Base-by-base conservation (phyloP, 768 basidiomycete genomes). In the Psilocybe cyanescens region DNA sequence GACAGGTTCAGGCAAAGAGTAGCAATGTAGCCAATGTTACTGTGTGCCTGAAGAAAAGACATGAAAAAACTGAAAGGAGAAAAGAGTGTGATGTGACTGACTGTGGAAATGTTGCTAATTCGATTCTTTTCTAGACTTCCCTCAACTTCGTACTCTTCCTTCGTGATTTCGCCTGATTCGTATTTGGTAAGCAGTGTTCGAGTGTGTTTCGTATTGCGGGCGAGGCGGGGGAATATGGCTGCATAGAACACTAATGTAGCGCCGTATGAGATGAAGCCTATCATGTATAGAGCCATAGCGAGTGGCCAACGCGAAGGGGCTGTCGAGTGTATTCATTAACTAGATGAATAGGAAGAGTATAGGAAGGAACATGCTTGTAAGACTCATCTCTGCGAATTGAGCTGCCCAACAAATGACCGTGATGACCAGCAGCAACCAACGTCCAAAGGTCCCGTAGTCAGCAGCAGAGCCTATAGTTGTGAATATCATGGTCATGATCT, bases 31-130 rank as follows among this genome's bases (percentile, higher is more conserved):
- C 92, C 91, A 39, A 92, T 79, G 62, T 92, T 91, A 67, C 88
- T 89, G 69, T 92, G 90, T 55, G 81, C 85, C 91, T 92, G 41
- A 5, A 53, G 3, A 19, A 47, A 29, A 19, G 55, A 53, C 5
- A 41, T 58, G 14, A 60, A 11, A 24, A 9, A 0, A 14, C 41
- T 55, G 6, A 53, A 58, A 55, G 19, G 41, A 28, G 39, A 28
- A 39, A 37, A 30, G 8, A 8, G 44, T 28, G 47, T 17, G 31
- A 61, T 28, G 47, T 17, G 31, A 61, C 81, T 51, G 50, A 92
- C 92, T 46, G 89, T 93, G 68, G 88, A 90, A 64, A 93, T 90
- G 67, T 92, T 94, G 68, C 92, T 91, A 60, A 95, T 90, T 63
- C 87, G 77, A 62, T 92, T 95, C 81, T 92, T 92, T 76, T 94